phyloP scores from a whole-genome alignment of 208 protist genomes.

The Angomonas ambiguus region DNA sequence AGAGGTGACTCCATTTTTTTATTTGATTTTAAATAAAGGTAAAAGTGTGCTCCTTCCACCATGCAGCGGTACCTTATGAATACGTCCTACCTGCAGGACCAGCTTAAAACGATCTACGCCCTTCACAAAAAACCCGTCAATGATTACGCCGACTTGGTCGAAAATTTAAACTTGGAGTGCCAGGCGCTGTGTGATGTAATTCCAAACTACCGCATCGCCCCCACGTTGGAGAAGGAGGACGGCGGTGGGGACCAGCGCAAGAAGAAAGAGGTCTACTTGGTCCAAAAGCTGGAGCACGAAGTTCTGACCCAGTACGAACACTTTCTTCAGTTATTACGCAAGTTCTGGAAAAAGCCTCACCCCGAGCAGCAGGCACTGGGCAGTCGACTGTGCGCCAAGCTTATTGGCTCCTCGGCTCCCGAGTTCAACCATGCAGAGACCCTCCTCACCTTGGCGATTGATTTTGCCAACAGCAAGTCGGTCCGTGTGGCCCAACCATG shows the following conservation, averaged over 20 bases:
- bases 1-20: no score
- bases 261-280: constrained; percentile 89
- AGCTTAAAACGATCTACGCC: constrained; percentile 67
- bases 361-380: constrained; percentile 91
- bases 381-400: constrained; percentile 77
- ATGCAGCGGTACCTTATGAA: constrained; percentile 94
- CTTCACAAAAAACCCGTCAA: constrained; percentile 76
- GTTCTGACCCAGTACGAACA: constrained; percentile 89
- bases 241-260: constrained; percentile 67
- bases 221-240: constrained; percentile 75
- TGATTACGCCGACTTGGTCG: constrained; percentile 83
- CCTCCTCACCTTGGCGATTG: constrained; percentile 67
- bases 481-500: constrained; percentile 82
- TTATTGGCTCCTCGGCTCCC: constrained; percentile 60
- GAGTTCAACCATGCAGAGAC: constrained; percentile 89
- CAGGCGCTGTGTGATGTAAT: constrained; percentile 82
- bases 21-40: no score
- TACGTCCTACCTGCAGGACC: constrained; percentile 85
- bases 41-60: no score
- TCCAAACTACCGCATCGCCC: constrained; percentile 86
- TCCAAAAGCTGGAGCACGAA: constrained; percentile 89
- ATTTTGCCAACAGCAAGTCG: constrained; percentile 88
- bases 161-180: constrained; percentile 86
- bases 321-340: constrained; percentile 88
- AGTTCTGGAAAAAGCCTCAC: constrained; percentile 79